Conservation (phyloP, 768 basidiomycete genomes). For the Strobilomyces dryophilus region DNA sequence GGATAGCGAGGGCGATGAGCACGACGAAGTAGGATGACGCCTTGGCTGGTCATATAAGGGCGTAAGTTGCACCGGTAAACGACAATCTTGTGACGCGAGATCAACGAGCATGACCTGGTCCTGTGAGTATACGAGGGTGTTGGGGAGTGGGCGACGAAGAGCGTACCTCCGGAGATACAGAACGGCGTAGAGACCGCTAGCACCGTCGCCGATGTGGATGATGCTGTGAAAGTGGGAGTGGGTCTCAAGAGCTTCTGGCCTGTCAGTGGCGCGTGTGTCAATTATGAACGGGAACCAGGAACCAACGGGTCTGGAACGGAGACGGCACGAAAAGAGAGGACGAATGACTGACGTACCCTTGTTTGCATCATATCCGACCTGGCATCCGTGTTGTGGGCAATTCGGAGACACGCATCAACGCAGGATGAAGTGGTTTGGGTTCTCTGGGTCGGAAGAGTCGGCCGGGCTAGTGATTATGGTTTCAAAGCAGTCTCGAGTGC, state of each 20-base stretch:
- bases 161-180: conserved; percentile 70
- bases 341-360: conserved; percentile 58
- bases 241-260: conserved; percentile 77
- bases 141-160: too few species aligned
- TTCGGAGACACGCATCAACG: conserved; percentile 69
- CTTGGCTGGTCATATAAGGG: too few species aligned
- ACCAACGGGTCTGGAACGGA: too few species aligned
- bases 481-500: conserved; percentile 65
- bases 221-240: conserved; percentile 65
- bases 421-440: conserved; percentile 65
- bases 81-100: too few species aligned
- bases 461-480: conserved; percentile 94
- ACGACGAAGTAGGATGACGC: too few species aligned
- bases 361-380: conserved; percentile 87
- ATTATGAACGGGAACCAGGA: too few species aligned
- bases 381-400: conserved; percentile 78
- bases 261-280: conserved; percentile 21
- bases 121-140: too few species aligned
- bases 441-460: conserved; percentile 61
- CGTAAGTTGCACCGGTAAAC: too few species aligned
- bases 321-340: too few species aligned
- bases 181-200: conserved; percentile 93
- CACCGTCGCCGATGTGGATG: conserved; percentile 90
- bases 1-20: too few species aligned
- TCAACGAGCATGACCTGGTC: too few species aligned